phyloP scores from a whole-genome alignment of 169 alveolate genomes.

The Plasmodium yoelii region DNA sequence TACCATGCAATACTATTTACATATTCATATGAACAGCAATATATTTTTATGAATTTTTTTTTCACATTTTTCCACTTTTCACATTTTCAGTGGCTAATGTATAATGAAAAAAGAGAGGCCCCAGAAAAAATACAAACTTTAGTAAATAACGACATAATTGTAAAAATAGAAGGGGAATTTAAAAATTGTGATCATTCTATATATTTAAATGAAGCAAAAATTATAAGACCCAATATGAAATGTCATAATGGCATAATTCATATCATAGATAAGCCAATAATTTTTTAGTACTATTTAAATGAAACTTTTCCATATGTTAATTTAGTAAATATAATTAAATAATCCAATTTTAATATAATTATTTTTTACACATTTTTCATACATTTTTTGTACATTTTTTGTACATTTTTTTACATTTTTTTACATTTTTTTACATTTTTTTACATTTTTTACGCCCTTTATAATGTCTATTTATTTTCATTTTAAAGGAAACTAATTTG shows the following conservation, averaged over 20 bases:
- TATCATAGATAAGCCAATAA: constrained; percentile 81
- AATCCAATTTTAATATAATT: no score
- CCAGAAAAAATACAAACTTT: constrained; percentile 77
- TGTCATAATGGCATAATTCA: constrained; percentile 87
- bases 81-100: constrained; percentile 79
- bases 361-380: no score
- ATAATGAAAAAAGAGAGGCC: constrained; percentile 81
- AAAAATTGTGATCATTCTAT: constrained; percentile 76
- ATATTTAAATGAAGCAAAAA: constrained; percentile 78
- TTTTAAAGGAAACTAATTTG: no score
- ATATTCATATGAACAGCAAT: neutral
- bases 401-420: no score
- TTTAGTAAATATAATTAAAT: no score
- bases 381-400: no score
- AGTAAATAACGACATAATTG: constrained; percentile 71
- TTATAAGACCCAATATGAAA: constrained; percentile 84
- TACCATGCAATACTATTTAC: neutral
- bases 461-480: no score
- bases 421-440: no score
- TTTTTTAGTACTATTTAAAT: constrained; percentile 21
- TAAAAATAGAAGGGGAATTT: constrained; percentile 80
- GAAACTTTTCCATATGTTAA: no score
- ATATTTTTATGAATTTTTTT: neutral
- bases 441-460: no score
- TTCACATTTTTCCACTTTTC: neutral